Evolutionary conservation across 2,329 filamentous ascomycete species (phyloP), one percentile per base, ranked within the genome.

Genomic region (Aschersonia sp.): DNA sequence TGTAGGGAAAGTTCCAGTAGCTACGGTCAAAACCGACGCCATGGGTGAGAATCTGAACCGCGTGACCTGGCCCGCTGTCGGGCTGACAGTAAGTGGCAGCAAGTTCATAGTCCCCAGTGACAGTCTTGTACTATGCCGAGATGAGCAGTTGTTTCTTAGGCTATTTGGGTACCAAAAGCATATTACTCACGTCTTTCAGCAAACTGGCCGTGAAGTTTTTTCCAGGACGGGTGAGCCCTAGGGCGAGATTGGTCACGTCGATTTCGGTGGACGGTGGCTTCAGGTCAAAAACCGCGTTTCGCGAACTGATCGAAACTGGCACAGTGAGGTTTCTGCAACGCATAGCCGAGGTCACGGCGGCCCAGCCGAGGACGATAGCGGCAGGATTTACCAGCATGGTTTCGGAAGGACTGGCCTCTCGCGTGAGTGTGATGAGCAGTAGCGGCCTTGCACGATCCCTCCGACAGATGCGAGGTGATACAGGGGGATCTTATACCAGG

Each of bases 21-120:
- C 67, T 73, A 45, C 58, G 58, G 47, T 65, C 62, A 48, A 67
- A 67, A 30, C 64, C 67, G 30, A 67, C 52, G 4, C 67, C 66
- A 45, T 68, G 66, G 4, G 68, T 70, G 45, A 66, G 57, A 45
- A 69, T 62, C 54, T 70, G 65, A 5, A 69, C 49, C 29, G 58
- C 52, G 11, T 55, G 39, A 46, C 66, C 58, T 9, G 68, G 60
- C 8, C 66, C 70, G 5, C 54, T 55, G 49, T 73, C 67, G 0
- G 80, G 79, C 47, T 68, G 62, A 61, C 81, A 84, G 64, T 80
- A 81, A 8, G 75, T 77, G 0, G 76, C 72, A 5, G 69, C 73
- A 44, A 84, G 73, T 5, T 73, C 59, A 62, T 81, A 83, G 30
- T 62, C 66, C 32, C 75, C 76, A 2, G 63, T 58, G 12, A 79